Evolutionary conservation across 305 asterid genomes (phyloP).

Genomic region (Fraxinus ornus): DNA sequence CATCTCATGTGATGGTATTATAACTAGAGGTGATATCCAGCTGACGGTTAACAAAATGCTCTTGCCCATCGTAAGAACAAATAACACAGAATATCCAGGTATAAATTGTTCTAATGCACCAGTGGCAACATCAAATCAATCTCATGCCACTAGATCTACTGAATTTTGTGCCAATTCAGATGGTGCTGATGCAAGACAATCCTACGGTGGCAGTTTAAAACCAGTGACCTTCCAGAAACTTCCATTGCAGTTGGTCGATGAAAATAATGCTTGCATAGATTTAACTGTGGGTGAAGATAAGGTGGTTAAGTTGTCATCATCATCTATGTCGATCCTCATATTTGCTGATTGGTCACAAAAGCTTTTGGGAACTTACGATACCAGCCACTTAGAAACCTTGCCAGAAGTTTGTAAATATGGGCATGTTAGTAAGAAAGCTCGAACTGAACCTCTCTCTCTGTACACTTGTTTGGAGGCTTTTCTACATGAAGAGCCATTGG

Average conservation of each 20-base stretch:
- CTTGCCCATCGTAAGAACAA: constrained; percentile 72
- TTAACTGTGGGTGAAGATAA: constrained; percentile 80
- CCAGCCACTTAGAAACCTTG: constrained; percentile 74
- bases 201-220: constrained; percentile 48
- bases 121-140: constrained; percentile 36
- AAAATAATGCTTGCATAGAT: constrained; percentile 90
- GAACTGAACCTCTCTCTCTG: constrained; percentile 90
- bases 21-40: constrained; percentile 86
- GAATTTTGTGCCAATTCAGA: constrained; percentile 40
- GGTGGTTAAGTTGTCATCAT: constrained; percentile 77
- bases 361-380: constrained; percentile 81
- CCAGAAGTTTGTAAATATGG: constrained; percentile 84
- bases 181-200: constrained; percentile 43
- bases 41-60: constrained; percentile 78
- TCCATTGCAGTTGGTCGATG: constrained; percentile 91
- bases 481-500: constrained; percentile 96
- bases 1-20: constrained; percentile 71
- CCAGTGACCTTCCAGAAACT: constrained; percentile 54
- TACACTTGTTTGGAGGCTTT: constrained; percentile 97
- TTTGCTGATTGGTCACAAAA: constrained; percentile 98
- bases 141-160: constrained; percentile 28
- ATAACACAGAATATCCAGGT: constrained; percentile 34
- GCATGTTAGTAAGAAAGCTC: constrained; percentile 81
- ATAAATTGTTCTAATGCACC: constrained; percentile 38
- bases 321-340: constrained; percentile 85